Conservation (phyloP, 345 rosid genomes). For the Corchorus capsularis region DNA sequence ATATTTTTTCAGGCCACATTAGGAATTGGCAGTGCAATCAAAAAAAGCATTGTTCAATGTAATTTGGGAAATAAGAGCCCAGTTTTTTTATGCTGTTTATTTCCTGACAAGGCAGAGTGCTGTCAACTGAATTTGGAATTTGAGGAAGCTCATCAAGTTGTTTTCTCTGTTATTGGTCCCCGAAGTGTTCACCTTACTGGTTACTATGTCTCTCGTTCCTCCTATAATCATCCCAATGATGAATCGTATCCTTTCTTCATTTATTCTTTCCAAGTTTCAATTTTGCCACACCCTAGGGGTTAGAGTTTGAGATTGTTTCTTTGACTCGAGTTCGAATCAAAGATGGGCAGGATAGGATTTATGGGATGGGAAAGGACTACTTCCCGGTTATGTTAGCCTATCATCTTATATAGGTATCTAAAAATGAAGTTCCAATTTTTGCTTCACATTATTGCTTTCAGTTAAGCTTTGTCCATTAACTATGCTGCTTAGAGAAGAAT, state of each 20-base stretch:
- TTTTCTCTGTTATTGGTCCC: conserved; percentile 76
- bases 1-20: conserved; percentile 53
- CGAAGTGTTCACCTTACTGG: conserved; percentile 71
- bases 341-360: too few species aligned
- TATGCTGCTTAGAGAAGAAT: conserved; percentile 13
- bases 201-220: conserved; percentile 35
- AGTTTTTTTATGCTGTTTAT: conserved; percentile 56
- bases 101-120: conserved; percentile 49
- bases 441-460: not conserved
- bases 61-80: conserved; percentile 68
- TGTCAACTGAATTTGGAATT: conserved; percentile 67
- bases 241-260: conserved; percentile 59
- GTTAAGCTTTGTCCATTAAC: not conserved
- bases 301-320: too few species aligned
- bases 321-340: too few species aligned
- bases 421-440: not conserved
- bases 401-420: too few species aligned
- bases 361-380: too few species aligned
- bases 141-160: conserved; percentile 65
- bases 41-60: conserved; percentile 60
- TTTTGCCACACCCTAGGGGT: too few species aligned
- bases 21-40: conserved; percentile 41
- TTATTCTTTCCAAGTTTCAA: not conserved
- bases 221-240: conserved; percentile 29
- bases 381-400: too few species aligned